These are phyloP conservation scores for Phytophthora pinifolia DNA, from an alignment of 352 stramenopile species.

Conservation along the genomic window DNA sequence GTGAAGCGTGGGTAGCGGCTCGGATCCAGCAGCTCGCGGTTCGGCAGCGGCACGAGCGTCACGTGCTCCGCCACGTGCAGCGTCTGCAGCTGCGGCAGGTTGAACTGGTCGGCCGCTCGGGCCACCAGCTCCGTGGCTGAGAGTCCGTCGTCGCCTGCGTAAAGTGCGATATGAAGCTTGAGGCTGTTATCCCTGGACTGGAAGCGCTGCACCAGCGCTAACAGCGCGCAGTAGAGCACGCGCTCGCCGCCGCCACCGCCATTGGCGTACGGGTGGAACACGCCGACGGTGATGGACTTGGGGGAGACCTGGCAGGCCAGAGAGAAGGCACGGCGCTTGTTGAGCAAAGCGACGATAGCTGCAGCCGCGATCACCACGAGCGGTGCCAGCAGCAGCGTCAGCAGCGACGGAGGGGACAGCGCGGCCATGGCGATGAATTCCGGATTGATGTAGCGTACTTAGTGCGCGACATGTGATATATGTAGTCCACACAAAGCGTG, in stretches of 20 bases:
- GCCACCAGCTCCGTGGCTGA: conserved; percentile 67
- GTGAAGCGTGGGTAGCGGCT: conserved; percentile 90
- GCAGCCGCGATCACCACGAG: conserved; percentile 25
- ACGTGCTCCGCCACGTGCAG: conserved; percentile 51
- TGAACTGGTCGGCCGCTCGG: conserved; percentile 83
- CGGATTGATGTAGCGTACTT: not conserved
- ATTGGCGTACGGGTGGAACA: conserved; percentile 96
- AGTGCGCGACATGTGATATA: too few relatives aligned
- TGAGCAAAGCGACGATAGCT: conserved; percentile 34
- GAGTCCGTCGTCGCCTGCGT: conserved; percentile 78
- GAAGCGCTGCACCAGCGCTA: conserved; percentile 74
- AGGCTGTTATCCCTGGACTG: conserved; percentile 8
- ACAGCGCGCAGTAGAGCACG: conserved; percentile 96
- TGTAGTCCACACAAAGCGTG: too few relatives aligned
- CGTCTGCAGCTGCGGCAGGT: conserved; percentile 69
- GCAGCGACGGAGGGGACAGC: conserved; percentile 1
- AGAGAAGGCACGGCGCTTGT: conserved; percentile 43
- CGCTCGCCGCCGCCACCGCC: conserved; percentile 97
- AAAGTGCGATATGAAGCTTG: conserved; percentile 55
- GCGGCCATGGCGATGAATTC: conserved; percentile 2
- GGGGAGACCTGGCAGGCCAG: conserved; percentile 26
- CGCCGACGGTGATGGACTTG: conserved; percentile 62
- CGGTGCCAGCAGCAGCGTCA: conserved; percentile 22
- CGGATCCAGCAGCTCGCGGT: conserved; percentile 73
- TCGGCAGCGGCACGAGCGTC: conserved; percentile 75